A percentile compares a stretch with the other conserved stretches of the same genome.
Conservation (phyloP, 1,284 basidiomycete species). For the Peniophora sp. region DNA sequence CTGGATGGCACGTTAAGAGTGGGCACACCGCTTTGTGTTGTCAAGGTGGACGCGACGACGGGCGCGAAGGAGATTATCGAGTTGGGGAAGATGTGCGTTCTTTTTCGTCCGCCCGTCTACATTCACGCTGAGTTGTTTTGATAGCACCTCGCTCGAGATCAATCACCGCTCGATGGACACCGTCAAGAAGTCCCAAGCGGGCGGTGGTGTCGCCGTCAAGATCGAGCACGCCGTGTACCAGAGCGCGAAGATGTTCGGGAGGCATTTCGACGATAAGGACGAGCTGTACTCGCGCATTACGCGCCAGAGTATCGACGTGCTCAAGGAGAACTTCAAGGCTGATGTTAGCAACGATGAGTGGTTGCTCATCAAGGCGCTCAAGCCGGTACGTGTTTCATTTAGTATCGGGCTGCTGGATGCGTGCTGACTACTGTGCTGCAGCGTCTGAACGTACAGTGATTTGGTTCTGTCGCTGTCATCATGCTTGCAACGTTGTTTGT, state of each 20-base stretch:
- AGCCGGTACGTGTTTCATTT: slow-evolving; percentile 50
- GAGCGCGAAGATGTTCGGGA: slow-evolving; percentile 89
- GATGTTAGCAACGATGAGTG: slow-evolving; percentile 92
- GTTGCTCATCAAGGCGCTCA: slow-evolving; percentile 89
- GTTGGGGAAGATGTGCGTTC: slow-evolving; percentile 86
- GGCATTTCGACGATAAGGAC: slow-evolving; percentile 95
- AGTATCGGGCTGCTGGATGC: background rate
- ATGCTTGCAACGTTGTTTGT: too few species aligned
- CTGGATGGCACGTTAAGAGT: slow-evolving; percentile 89
- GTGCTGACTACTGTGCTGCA: background rate
- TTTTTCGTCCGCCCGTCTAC: background rate
- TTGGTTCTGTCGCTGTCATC: background rate
- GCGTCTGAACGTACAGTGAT: background rate
- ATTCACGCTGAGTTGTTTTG: background rate
- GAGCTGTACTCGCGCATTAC: slow-evolving; percentile 89
- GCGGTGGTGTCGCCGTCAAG: slow-evolving; percentile 96
- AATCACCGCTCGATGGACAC: slow-evolving; percentile 83
- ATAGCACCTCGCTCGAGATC: slow-evolving; percentile 88
- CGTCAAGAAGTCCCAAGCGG: slow-evolving; percentile 89
- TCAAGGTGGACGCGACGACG: slow-evolving; percentile 80
- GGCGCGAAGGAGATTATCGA: slow-evolving; percentile 89
- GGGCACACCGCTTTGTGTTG: slow-evolving; percentile 93
- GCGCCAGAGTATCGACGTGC: slow-evolving; percentile 88
- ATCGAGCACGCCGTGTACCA: slow-evolving; percentile 97
- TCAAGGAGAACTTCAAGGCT: slow-evolving; percentile 87